Evolutionary conservation across 495 filamentous ascomycete genomes (phyloP), one percentile per base, ranked within the genome.

Genomic region (Penicillium goetzii): DNA sequence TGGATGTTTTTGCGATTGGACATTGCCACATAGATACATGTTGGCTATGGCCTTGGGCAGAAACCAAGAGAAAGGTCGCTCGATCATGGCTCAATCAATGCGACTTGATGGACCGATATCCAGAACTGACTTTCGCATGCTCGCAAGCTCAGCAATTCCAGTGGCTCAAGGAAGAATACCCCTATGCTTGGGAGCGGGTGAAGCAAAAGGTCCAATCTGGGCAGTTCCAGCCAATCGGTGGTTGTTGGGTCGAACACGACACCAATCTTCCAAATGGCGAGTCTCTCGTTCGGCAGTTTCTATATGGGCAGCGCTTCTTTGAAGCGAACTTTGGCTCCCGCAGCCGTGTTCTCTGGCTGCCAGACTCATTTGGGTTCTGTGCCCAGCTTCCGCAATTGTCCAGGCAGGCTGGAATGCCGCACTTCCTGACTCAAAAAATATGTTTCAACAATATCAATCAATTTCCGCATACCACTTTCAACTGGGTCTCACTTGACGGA

Each of bases 211-310:
- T 98, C 36, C 91, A 91, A 70, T 86, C 93, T 57, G 93, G 92
- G 45, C 90, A 84, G 41, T 99, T 99, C 73, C 93, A 97, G 63
- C 92, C 92, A 12, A 91, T 99, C 68, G 95, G 95, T 61, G 95
- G 95, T 38, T 97, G 93, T 75, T 99, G 95, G 95, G 95, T 99
- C n/a, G 95, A 99, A 68, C 95, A 99, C 72, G 95, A 99, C 70
- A 99, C 95, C 33, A 99, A 99, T 74, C 81, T 99, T 81, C 95
- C 95, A 0, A 92, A 92, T 65, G 95, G 95, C 32, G 95, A 99
- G 76, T 97, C 94, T 5, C 83, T 99, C 23, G 88, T 94, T 55
- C 86, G 95, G 17, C 95, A 99, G 69, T 99, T 99, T 68, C 71
- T 98, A 30, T 96, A 96, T 64, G 92, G 93, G 32, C 95, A 99